Evolutionary conservation across 2,329 filamentous ascomycete species (phyloP), one percentile per base, ranked within the genome.

Genomic region (Diaporthe destruens): DNA sequence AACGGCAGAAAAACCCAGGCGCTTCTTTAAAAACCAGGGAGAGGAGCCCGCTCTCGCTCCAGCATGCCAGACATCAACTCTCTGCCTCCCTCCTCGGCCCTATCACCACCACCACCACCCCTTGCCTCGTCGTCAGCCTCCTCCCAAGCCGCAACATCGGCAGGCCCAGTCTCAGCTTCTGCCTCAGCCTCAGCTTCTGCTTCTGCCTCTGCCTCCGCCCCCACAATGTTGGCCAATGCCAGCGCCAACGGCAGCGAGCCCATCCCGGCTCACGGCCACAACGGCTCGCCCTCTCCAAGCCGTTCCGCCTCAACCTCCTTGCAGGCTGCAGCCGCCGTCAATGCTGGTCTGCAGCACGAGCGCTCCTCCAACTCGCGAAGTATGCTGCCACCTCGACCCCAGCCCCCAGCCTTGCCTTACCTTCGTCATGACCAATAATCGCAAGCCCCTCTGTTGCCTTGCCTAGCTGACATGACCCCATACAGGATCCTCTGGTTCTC

Each of bases 271-370:
- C 57, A 72, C 76, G 61, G 77, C 76, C 85, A 88, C 14, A 51
- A 70, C 9, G 68, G 72, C 73, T 89, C 89, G 32, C 87, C 90
- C 34, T 88, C 89, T 42, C 86, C 89, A 20, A 74, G 57, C 49
- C 87, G 92, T 76, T 90, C 90, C 65, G 88, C 92, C 44, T 90
- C 92, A 53, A 87, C 89, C 74, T 94, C 93, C 18, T 87, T 96
- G 12, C 93, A 93, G 79, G 93, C 93, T 67, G 90, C 93, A 16
- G 93, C 93, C 9, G 91, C 92, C 55, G 88, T 95, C 81, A 96
- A 96, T 80, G 92, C 93, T 36, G 90, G 93, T 67, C 88, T 94
- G 36, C 90, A 93, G 76, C 89, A 88, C 75, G 89, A 93, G 78
- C 85, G 89, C 51, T 88, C 67, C n/a, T 70, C 67, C 20, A 70